Conservation (phyloP, 495 filamentous ascomycete species). For the Trichocladium antarcticum region DNA sequence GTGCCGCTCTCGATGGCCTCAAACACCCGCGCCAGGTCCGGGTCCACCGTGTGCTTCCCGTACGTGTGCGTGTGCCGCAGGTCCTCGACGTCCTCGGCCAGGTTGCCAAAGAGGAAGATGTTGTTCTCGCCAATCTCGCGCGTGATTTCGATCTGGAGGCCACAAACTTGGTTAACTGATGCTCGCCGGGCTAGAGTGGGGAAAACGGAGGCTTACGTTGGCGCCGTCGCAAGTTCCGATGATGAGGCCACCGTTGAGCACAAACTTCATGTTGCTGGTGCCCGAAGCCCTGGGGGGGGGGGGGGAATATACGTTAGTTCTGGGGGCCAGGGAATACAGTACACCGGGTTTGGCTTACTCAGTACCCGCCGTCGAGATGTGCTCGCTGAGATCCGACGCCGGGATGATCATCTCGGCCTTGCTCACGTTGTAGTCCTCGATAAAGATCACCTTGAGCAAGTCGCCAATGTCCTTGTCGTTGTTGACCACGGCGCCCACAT, state of each 20-base stretch:
- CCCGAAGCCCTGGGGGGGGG: constrained; percentile 40
- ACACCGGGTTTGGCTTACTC: constrained; percentile 55
- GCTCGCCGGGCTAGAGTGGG: background rate
- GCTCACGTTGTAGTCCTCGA: constrained; percentile 98
- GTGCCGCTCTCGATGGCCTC: constrained; percentile 60
- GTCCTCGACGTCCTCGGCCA: constrained; percentile 94
- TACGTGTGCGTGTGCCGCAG: constrained; percentile 86
- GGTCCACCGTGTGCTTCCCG: constrained; percentile 64
- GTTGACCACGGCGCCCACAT: constrained; percentile 84
- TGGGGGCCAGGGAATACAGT: no score
- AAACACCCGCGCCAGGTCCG: constrained; percentile 67
- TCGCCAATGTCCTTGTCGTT: constrained; percentile 85
- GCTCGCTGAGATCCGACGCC: constrained; percentile 92
- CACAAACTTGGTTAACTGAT: background rate
- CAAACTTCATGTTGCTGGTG: constrained; percentile 94
- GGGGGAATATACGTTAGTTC: constrained; percentile 27
- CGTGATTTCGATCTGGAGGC: constrained; percentile 79
- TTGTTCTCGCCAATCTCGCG: constrained; percentile 91
- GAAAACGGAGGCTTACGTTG: constrained; percentile 60
- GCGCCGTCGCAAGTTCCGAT: constrained; percentile 97
- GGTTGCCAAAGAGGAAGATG: constrained; percentile 96
- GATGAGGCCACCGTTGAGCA: constrained; percentile 90
- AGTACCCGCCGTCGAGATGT: constrained; percentile 96
- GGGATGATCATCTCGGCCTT: constrained; percentile 95
- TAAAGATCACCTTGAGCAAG: constrained; percentile 89